Percentiles rank a stretch among this genome's conserved stretches.
These are phyloP conservation scores for Ustulina deusta DNA, from an alignment of 2,329 filamentous ascomycete genomes.

Conservation along the genomic window DNA sequence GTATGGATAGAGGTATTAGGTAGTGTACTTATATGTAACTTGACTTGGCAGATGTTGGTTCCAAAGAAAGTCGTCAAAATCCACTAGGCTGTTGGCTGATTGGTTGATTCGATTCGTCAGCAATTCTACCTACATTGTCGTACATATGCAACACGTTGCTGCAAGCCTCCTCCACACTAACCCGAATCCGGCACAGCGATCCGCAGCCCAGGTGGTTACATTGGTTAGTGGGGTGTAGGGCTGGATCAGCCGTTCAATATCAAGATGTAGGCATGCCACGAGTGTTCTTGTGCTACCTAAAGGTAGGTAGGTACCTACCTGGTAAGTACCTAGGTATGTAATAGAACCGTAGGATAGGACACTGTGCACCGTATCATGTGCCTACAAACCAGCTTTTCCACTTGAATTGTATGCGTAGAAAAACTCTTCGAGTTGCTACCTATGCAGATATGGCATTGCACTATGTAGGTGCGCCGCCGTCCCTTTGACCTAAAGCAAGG, in stretches of 20 bases:
- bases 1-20: no score
- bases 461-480: conserved; percentile 22
- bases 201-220: no score
- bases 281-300: no score
- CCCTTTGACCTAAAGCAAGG: not conserved
- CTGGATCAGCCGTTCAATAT: not conserved
- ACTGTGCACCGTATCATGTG: not conserved
- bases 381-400: not conserved
- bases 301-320: no score
- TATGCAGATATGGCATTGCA: conserved; percentile 38
- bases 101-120: not conserved
- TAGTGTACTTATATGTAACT: not conserved
- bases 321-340: not conserved
- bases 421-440: conserved; percentile 31
- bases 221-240: not conserved
- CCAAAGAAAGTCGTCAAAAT: not conserved
- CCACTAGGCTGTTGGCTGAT: not conserved
- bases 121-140: not conserved
- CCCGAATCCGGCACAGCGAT: not conserved
- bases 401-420: not conserved
- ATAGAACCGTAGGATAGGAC: not conserved
- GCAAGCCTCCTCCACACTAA: not conserved
- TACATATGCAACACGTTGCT: not conserved
- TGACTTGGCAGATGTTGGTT: not conserved
- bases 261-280: no score